A percentile compares a stretch with the other conserved stretches of the same genome.
Evolutionary conservation across 2,329 filamentous ascomycete species (phyloP).

Genomic region (Claviceps cyperi): DNA sequence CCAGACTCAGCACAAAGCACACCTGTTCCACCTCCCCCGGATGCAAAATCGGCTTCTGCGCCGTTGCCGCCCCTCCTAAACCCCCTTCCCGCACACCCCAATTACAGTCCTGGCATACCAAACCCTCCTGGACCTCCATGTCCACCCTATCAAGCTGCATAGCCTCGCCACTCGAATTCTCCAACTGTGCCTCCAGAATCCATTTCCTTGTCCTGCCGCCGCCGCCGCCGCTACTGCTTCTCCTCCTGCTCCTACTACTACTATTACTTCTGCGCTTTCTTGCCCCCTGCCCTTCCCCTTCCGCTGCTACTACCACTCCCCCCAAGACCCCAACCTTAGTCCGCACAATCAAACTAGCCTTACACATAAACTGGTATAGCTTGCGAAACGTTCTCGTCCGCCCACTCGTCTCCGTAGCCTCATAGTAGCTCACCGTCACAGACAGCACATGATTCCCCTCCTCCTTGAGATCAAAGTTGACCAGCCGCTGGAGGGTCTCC

Average conservation of each 20-base stretch:
- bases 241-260: neutral
- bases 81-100: constrained; percentile 25
- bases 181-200: constrained; percentile 83
- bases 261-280: neutral
- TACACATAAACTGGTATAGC: constrained; percentile 91
- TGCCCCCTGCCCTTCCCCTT: no score
- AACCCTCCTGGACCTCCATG: constrained; percentile 37
- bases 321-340: constrained; percentile 57
- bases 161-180: constrained; percentile 78
- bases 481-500: constrained; percentile 63
- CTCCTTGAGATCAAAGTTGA: constrained; percentile 80
- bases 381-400: constrained; percentile 81
- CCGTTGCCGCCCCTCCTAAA: neutral
- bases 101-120: constrained; percentile 41
- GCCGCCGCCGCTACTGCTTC: constrained; percentile 4
- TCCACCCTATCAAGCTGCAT: constrained; percentile 60
- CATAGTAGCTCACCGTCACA: constrained; percentile 88
- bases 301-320: neutral
- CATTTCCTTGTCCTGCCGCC: constrained; percentile 32
- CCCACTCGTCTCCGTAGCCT: constrained; percentile 56
- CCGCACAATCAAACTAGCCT: constrained; percentile 75
- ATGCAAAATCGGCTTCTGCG: constrained; percentile 38
- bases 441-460: constrained; percentile 88
- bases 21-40: constrained; percentile 52
- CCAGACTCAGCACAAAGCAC: constrained; percentile 39